These are phyloP conservation scores for Euryodendron excelsum DNA, from an alignment of 148 eudicot species.

Conservation along the genomic window DNA sequence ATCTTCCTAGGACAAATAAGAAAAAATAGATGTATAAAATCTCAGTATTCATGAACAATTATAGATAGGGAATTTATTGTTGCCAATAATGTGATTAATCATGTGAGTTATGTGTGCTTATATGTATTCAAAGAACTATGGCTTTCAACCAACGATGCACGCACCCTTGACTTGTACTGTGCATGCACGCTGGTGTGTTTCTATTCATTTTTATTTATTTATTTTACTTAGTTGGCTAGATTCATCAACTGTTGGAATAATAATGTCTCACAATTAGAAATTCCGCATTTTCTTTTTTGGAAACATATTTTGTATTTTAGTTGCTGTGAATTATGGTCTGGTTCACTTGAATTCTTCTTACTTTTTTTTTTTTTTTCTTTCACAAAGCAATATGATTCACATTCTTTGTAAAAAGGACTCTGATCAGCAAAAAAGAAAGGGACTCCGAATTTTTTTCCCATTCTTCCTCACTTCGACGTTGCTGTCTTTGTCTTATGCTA, in stretches of 20 bases:
- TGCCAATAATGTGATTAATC: background rate
- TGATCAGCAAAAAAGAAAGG: too few relatives aligned
- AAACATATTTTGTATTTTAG: background rate
- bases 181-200: background rate
- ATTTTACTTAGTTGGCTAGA: background rate
- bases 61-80: background rate
- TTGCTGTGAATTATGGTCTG: background rate
- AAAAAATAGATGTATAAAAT: background rate
- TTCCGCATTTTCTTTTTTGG: background rate
- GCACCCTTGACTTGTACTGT: background rate
- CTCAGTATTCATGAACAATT: background rate
- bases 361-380: background rate
- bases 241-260: background rate
- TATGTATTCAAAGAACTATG: background rate
- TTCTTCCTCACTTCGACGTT: background rate
- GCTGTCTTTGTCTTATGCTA: constrained; percentile 25
- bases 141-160: background rate
- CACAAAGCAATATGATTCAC: background rate
- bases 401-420: background rate
- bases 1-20: background rate
- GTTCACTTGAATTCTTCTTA: background rate
- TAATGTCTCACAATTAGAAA: background rate
- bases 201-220: background rate
- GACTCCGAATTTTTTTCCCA: background rate
- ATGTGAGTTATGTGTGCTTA: background rate